Base-by-base conservation (phyloP, 1,139 yeast genomes). In the Starmera stellimalicola region DNA sequence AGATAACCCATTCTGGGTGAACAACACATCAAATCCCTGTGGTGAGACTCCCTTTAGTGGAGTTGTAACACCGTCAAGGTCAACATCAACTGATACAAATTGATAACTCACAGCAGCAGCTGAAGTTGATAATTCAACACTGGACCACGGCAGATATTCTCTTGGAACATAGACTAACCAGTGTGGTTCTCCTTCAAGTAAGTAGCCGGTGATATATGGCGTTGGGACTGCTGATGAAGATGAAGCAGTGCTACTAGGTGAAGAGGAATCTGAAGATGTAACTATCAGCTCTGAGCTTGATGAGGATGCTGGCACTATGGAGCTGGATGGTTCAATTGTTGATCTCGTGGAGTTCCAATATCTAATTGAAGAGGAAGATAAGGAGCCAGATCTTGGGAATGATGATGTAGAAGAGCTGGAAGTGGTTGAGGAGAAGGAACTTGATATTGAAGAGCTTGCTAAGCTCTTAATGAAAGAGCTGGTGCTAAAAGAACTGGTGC, bases 281-380 rank as follows among this genome's bases (percentile, higher is more conserved):
- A 19, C 23, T 19, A 19, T 8, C 23, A 19, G 11, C 11, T 19
- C 23, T 19, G 23, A 19, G 23, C 8, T 19, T 19, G 23, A 19
- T 19, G 11, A 19, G 23, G 31, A 37, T 4, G 50, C 32, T 26
- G 16, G 14, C 5, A n/a, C n/a, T n/a, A n/a, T n/a, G n/a, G n/a
- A n/a, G n/a, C n/a, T 9, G 5, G 16, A 15, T 5, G 16, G 8
- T 14, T 10, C 14, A 25, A 7, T 25, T 5, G 16, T 25, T 25
- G 27, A 25, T 19, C 8, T 11, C 8, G 10, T 19, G 11, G 23
- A 19, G 23, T 19, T 19, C 23, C 23, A 19, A 19, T 19, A 19
- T 19, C 23, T 19, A 19, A 19, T 19, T 19, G 23, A 19, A 8
- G 23, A 19, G 11, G 11, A 19, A 8, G 23, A 19, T 19, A 19